These are phyloP conservation scores for Capsicum pubescens DNA, from an alignment of 257 asterid genomes.

Conservation along the genomic window DNA sequence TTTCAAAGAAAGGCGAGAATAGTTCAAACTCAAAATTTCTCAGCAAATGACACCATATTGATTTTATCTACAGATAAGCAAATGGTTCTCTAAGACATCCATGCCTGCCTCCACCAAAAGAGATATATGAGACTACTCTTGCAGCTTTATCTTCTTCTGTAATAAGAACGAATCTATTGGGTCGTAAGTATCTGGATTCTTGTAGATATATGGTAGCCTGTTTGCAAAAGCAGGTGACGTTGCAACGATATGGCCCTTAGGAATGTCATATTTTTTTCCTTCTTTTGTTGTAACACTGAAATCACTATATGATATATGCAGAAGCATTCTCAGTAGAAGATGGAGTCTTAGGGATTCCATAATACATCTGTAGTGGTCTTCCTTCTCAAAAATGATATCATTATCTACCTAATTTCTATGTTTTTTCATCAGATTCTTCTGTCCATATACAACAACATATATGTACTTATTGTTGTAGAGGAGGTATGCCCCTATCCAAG, in stretches of 20 bases:
- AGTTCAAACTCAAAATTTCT: conserved; percentile 71
- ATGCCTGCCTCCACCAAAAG: conserved; percentile 96
- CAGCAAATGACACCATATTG: conserved; percentile 94
- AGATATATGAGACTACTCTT: conserved; percentile 87
- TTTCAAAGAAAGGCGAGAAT: conserved; percentile 60
- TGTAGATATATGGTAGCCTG: conserved; percentile 62
- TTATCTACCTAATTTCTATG: conserved; percentile 80
- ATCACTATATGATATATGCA: conserved; percentile 81
- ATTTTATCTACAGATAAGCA: conserved; percentile 90
- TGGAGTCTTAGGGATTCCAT: conserved; percentile 95
- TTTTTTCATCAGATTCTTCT: conserved; percentile 61
- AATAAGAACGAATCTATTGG: conserved; percentile 89
- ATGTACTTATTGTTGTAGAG: conserved; percentile 73
- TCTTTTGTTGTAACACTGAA: conserved; percentile 79
- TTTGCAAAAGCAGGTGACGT: conserved; percentile 44
- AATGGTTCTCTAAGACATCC: conserved; percentile 97
- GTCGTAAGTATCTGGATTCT: conserved; percentile 74
- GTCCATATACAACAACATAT: conserved; percentile 76
- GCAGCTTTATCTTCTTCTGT: conserved; percentile 94
- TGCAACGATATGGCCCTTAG: conserved; percentile 45
- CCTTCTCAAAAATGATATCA: conserved; percentile 90
- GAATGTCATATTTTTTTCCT: conserved; percentile 73
- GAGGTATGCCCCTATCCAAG: conserved; percentile 95
- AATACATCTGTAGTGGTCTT: conserved; percentile 73
- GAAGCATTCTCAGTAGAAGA: conserved; percentile 91